A percentile compares a stretch with the other conserved stretches of the same genome.
Conservation (phyloP, 768 basidiomycete genomes). For the Fibroporia radiculosa region DNA sequence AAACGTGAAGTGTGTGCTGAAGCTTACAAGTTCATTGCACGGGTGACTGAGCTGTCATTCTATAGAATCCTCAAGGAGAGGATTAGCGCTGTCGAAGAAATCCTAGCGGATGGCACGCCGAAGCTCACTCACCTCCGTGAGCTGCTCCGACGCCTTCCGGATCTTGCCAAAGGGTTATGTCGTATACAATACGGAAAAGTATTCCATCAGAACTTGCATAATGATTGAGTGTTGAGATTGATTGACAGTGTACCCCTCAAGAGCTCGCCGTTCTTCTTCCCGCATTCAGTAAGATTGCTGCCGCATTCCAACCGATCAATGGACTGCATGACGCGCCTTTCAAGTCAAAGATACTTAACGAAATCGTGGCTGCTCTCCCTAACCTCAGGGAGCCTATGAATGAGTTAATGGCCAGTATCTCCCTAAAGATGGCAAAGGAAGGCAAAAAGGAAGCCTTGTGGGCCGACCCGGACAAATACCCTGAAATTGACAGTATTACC, state of each 20-base stretch:
- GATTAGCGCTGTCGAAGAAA: conserved; percentile 80
- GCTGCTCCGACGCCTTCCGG: conserved; percentile 70
- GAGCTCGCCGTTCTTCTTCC: conserved; percentile 72
- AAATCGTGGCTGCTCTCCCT: conserved; percentile 64
- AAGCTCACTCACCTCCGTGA: conserved; percentile 60
- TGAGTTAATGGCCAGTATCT: conserved; percentile 47
- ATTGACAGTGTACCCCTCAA: conserved; percentile 63
- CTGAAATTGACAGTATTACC: conserved; percentile 47
- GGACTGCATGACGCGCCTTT: conserved; percentile 39
- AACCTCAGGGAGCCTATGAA: conserved; percentile 47
- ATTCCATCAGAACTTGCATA: conserved; percentile 7
- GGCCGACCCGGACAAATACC: conserved; percentile 44
- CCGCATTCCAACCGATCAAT: conserved; percentile 46
- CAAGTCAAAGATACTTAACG: conserved; percentile 57
- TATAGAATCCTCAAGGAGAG: conserved; percentile 66
- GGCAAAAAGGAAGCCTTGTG: conserved; percentile 70
- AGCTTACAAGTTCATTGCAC: neutral
- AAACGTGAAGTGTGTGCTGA: conserved; percentile 44
- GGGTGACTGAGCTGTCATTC: neutral
- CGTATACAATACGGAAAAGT: conserved; percentile 91
- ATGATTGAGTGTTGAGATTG: neutral
- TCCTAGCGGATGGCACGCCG: conserved; percentile 52
- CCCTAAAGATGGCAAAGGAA: conserved; percentile 53
- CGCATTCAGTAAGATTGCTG: conserved; percentile 66
- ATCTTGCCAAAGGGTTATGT: conserved; percentile 79